Evolutionary conservation across 2,329 filamentous ascomycete genomes (phyloP), one percentile per base, ranked within the genome.

Genomic region (Penicillium sp.): DNA sequence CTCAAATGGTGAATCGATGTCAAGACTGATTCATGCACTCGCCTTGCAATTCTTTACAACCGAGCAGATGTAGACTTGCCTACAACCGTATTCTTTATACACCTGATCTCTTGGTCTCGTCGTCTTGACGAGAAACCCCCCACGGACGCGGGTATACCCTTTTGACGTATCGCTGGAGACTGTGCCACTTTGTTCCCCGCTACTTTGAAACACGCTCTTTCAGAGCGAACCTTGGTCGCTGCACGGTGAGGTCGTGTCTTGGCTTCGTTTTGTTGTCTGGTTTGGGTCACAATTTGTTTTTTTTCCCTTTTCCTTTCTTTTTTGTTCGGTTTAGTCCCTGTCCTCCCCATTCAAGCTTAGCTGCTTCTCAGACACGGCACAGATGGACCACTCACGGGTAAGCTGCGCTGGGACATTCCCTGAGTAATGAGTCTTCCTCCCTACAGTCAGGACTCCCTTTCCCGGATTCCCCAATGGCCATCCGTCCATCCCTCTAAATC

Each of bases 131-230:
- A 31, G 28, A 31, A 8, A 20, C 35, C 37, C 45, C 35, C 41
- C 50, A 38, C 49, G 43, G 43, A 25, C 43, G 48, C 67, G 68
- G 70, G 68, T 71, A 68, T 69, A 69, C 66, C 68, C 71, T 20
- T 70, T 72, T 71, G 70, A 71, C 68, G 67, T 70, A 69, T 66
- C 62, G 66, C 61, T 71, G 64, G 67, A 67, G 72, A 69, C 69
- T n/a, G n/a, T 51, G 34, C 34, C 34, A 62, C 25, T 53, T 61
- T 15, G 12, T 68, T 70, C 71, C 71, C 72, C 72, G 71, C 72
- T 69, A 65, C 69, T 64, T 68, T 72, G 71, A 71, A 73, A 72
- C 70, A 69, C 65, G 34, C 58, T 48, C 45, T 48, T 15, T 63
- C 64, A 67, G 63, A 64, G 64, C 65, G 68, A 73, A 73, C 68